Evolutionary conservation across 495 filamentous ascomycete species (phyloP), one percentile per base, ranked within the genome.

Genomic region (Daldinia bambusicola): DNA sequence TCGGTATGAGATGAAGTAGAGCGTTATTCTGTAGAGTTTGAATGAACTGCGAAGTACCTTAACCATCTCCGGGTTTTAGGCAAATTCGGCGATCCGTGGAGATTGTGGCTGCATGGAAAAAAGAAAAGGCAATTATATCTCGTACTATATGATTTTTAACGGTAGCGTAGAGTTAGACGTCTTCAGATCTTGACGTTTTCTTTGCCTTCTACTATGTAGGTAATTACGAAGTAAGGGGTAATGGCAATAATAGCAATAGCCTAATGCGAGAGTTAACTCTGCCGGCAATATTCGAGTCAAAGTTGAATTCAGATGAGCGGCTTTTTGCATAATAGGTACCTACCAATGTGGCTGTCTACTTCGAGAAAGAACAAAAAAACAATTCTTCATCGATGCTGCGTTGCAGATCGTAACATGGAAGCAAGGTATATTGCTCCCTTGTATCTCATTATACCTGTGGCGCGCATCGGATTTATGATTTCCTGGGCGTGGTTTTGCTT

Each of bases 121-220:
- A 52, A 34, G 6, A 31, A 72, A 65, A 72, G 59, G 48, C 38
- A 71, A 72, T 34, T 34, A 30, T 60, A 43, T 32, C 36, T 10
- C 20, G 20, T 60, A 36, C 26, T 10, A 26, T n/a, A 38, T 32
- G 38, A 8, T 43, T n/a, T 52, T 50, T 26, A 31, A 55, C 14
- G 16, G 18, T 55, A 38, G 16, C 14, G 50, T 45, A 70, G 36
- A 51, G 65, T 64, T 45, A 31, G 38, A 31, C 52, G 43, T 57
- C 68, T 56, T 71, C 62, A 63, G 57, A 56, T 34, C 34, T 56
- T 62, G 51, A 71, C 12, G 12, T 37, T 51, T 7, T 18, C 14
- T 36, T 41, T 62, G 38, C 18, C 43, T 37, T 26, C 56, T 50
- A 26, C 40, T 31, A 20, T 26, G 26, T 26, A 20, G 1, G 26